Base-by-base conservation (phyloP, 345 rosid species). In the Ceriops tagal region DNA sequence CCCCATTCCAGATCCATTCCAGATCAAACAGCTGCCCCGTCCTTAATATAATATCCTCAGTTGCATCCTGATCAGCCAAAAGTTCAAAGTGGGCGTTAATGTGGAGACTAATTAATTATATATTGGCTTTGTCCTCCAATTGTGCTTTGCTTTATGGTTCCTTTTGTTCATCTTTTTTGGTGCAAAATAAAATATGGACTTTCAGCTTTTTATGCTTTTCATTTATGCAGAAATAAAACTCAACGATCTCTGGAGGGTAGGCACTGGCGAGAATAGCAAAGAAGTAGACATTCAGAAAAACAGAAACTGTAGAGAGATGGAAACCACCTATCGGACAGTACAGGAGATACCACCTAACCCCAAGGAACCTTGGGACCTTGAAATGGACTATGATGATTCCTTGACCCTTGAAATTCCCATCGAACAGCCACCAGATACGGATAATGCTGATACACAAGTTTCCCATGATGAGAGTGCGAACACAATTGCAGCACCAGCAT, bases 331-430 rank as follows among this genome's bases (percentile, higher is more conserved):
- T 70, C 78, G 62, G 46, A 64, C 81, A 22, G 67, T 70, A 37
- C 85, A 78, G 71, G 87, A 82, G 75, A 88, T 96, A 76, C 97
- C 98, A 16, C 78, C 70, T 37, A 89, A 92, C 61, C 96, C 99
- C 37, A 96, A 86, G 84, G 98, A 87, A 69, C 99, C 99, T 5
- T 96, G 99, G 98, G 99, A 92, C 79, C 65, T 80, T 22, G 98
- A 96, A 75, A 90, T 96, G 92, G 97, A 96, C 76, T 85, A 78
- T 75, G 98, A 92, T 71, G 99, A 96, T 81, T 70, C 92, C 58
- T 73, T 92, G 83, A 96, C 99, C 61, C 92, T 87, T 11, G 88
- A 84, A 73, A 89, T 96, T 46, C 96, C 95, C 5, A 76, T 83
- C 49, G 90, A 90, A 79, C 99, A 96, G 87, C 84, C 80, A 64